Evolutionary conservation across 768 basidiomycete species (phyloP), one percentile per base, ranked within the genome.

Genomic region (Kwoniella heveanensis): DNA sequence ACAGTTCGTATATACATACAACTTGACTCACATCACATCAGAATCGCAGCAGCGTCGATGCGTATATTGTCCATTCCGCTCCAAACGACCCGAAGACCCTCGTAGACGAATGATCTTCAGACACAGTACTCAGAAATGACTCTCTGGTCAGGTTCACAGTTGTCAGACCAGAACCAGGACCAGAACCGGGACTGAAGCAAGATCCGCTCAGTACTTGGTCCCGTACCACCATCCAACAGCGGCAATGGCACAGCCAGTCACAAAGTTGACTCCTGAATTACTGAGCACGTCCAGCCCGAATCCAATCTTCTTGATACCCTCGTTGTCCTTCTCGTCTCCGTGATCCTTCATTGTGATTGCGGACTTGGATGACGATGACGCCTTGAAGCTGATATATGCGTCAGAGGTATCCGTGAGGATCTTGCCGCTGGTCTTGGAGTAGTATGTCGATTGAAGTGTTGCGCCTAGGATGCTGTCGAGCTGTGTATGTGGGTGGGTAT

Each of bases 381-480:
- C n/a, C n/a, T n/a, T n/a, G n/a, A n/a, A 76, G 29, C 52, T 47
- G 22, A 74, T 61, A 32, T 66, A 67, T 32, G 66, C 67, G 77
- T 76, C 8, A 0, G 81, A 78, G 15, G 81, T 82, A 68, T 90
- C 87, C 52, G 88, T 86, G 15, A 91, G 82, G 53, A 96, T 83
- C 48, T 84, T 80, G 70, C 86, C 86, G 66, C 83, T 84, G 22
- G 82, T 81, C 49, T 80, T 80, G 5, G 88, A 88, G 80, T 88
- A 95, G 26, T 87, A 84, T 3, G 91, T 92, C 57, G 84, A 82
- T 71, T 97, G 94, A 0, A 95, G 76, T 5, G 90, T 92, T 5
- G 93, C 92, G 1, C 94, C 94, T 19, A 96, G 82, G 13, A 96
- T 47, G 0, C 90, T 92, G 76, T 97, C 94, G 54, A 92, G 79